phyloP scores from a whole-genome alignment of 1,139 yeast species.

The Scheffersomyces illinoinensis region DNA sequence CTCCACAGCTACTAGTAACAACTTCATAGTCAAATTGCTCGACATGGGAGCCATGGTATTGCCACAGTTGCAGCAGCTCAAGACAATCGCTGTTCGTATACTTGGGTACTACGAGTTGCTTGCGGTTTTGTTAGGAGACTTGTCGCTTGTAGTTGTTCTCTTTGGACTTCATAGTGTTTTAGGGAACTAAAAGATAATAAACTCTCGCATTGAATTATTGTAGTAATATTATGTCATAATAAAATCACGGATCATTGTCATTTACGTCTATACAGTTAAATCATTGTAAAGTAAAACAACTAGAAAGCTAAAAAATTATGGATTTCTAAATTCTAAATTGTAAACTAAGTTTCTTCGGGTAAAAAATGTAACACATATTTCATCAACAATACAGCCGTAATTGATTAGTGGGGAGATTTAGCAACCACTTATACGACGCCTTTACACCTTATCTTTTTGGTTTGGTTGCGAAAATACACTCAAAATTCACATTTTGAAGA shows the following conservation, averaged over 20 bases:
- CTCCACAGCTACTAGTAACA: constrained; percentile 25
- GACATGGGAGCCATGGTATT: constrained; percentile 37
- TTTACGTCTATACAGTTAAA: neutral
- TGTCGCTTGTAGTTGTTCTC: constrained; percentile 38
- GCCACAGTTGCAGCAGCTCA: constrained; percentile 33
- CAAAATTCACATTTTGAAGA: too few species aligned
- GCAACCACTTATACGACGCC: too few species aligned
- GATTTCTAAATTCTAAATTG: too few species aligned
- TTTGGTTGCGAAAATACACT: too few species aligned
- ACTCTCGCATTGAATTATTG: neutral
- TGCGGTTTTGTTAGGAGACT: constrained; percentile 39
- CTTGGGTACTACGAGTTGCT: constrained; percentile 41
- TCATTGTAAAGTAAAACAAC: neutral
- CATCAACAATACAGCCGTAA: too few species aligned
- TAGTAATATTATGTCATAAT: neutral
- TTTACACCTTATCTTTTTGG: too few species aligned
- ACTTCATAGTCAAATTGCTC: constrained; percentile 29
- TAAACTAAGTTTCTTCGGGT: too few species aligned
- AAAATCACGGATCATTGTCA: neutral
- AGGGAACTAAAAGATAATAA: neutral
- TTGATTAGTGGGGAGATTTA: too few species aligned
- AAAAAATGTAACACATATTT: too few species aligned
- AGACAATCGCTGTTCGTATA: constrained; percentile 29
- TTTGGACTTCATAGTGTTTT: constrained; percentile 38
- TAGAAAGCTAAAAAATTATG: too few species aligned